These are phyloP conservation scores for Hortiboletus flavorubellus DNA, from an alignment of 768 basidiomycete species.

Conservation along the genomic window DNA sequence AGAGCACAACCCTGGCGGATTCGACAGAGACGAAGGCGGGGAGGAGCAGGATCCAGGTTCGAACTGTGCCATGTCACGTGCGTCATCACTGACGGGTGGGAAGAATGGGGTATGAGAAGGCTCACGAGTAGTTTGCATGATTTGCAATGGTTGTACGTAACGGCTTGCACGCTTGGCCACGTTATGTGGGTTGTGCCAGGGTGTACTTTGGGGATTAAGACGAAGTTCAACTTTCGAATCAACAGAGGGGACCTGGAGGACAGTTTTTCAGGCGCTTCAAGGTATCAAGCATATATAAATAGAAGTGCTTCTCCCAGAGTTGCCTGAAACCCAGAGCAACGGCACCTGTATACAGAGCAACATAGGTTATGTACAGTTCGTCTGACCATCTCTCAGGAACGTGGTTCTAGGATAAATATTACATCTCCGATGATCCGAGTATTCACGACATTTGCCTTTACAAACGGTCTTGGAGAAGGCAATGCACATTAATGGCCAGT, in stretches of 20 bases:
- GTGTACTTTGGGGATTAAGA: not conserved
- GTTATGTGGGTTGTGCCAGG: not conserved
- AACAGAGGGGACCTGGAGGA: not conserved
- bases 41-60: conserved; percentile 2
- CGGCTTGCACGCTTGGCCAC: not conserved
- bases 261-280: not conserved
- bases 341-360: not conserved
- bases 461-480: conserved; percentile 19
- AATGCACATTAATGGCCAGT: not conserved
- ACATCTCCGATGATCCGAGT: conserved; percentile 1
- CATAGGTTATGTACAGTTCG: conserved; percentile 3
- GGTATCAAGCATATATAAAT: not conserved
- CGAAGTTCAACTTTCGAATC: not conserved
- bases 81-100: not conserved
- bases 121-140: not conserved
- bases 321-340: not conserved
- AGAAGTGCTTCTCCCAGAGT: not conserved
- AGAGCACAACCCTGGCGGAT: not conserved
- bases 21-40: conserved; percentile 16
- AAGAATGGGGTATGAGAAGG: no score
- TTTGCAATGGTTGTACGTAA: not conserved
- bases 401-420: conserved; percentile 21
- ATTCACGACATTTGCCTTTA: conserved; percentile 7
- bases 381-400: not conserved
- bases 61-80: conserved; percentile 7